phyloP scores from a whole-genome alignment of 179 eudicot species.

The Beta corolliflora region DNA sequence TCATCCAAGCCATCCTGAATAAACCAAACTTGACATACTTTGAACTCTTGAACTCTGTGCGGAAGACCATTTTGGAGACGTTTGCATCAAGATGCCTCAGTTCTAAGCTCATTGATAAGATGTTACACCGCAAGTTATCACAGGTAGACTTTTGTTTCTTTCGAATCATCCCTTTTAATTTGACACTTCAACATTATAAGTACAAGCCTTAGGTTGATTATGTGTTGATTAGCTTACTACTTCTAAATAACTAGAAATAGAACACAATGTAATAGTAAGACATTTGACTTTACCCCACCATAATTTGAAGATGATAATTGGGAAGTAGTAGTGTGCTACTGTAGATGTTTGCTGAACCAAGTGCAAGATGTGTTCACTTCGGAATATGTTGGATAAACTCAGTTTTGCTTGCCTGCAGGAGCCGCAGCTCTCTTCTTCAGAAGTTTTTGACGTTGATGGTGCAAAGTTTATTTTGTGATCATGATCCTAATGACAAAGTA shows the following conservation, averaged over 20 bases:
- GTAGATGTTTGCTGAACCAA: not conserved
- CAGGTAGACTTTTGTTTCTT: too few species aligned
- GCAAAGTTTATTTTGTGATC: conserved; percentile 32
- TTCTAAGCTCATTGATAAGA: too few species aligned
- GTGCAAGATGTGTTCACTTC: not conserved
- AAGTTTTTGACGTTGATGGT: conserved; percentile 39
- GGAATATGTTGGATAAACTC: not conserved
- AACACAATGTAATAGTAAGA: not conserved
- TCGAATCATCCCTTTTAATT: too few species aligned
- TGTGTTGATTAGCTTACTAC: too few species aligned
- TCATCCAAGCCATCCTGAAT: conserved; percentile 40
- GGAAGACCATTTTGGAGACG: conserved; percentile 7
- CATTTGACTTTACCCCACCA: not conserved
- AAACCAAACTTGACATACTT: conserved; percentile 43
- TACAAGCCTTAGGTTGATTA: too few species aligned
- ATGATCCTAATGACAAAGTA: not conserved
- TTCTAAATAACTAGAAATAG: conserved; percentile 3
- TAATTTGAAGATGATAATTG: not conserved
- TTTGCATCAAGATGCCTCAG: too few species aligned
- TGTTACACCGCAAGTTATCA: too few species aligned
- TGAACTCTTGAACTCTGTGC: conserved; percentile 42
- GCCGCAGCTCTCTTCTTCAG: conserved; percentile 57
- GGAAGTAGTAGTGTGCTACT: too few species aligned
- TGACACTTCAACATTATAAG: too few species aligned
- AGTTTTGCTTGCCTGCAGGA: conserved; percentile 44